A percentile compares a stretch with the other conserved stretches of the same genome.
These are phyloP conservation scores for Fusarium armeniacum DNA, from an alignment of 2,329 filamentous ascomycete species.

Conservation along the genomic window DNA sequence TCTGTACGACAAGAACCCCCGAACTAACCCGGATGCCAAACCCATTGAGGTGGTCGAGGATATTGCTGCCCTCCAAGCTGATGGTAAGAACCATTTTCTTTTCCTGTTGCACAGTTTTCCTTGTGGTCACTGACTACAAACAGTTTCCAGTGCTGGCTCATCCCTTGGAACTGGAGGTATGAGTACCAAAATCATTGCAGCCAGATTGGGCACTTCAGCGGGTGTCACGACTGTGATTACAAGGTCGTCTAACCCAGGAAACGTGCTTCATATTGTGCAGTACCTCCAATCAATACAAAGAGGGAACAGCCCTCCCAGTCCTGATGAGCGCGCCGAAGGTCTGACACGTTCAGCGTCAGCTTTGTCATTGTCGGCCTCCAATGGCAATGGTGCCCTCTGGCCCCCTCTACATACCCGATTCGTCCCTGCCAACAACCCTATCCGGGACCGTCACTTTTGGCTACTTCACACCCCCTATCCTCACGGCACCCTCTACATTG, in stretches of 20 bases:
- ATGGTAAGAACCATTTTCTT: constrained; percentile 66
- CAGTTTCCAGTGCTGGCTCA: constrained; percentile 90
- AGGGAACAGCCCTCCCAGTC: constrained; percentile 37
- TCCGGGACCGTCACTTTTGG: constrained; percentile 97
- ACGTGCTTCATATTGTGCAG: constrained; percentile 87
- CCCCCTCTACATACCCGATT: constrained; percentile 92
- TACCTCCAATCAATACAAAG: constrained; percentile 61
- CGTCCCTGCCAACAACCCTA: constrained; percentile 84
- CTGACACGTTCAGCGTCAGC: constrained; percentile 61
- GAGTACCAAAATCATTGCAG: constrained; percentile 97
- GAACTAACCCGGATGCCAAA: constrained; percentile 84
- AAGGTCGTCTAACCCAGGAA: constrained; percentile 91
- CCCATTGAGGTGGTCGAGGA: constrained; percentile 95
- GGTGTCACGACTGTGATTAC: constrained; percentile 98
- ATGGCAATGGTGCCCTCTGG: constrained; percentile 50
- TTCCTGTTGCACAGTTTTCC: neutral
- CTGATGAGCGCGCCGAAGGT: constrained; percentile 53
- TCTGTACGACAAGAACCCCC: constrained; percentile 95
- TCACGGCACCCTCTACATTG: constrained; percentile 92
- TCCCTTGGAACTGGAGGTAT: constrained; percentile 94
- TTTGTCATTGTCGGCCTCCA: constrained; percentile 52
- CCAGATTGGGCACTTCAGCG: constrained; percentile 90
- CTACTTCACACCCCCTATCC: constrained; percentile 91
- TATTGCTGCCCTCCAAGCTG: constrained; percentile 83
- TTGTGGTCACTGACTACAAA: constrained; percentile 35